Conservation (phyloP, 2,329 filamentous ascomycete species). For the Fusarium buxicola region DNA sequence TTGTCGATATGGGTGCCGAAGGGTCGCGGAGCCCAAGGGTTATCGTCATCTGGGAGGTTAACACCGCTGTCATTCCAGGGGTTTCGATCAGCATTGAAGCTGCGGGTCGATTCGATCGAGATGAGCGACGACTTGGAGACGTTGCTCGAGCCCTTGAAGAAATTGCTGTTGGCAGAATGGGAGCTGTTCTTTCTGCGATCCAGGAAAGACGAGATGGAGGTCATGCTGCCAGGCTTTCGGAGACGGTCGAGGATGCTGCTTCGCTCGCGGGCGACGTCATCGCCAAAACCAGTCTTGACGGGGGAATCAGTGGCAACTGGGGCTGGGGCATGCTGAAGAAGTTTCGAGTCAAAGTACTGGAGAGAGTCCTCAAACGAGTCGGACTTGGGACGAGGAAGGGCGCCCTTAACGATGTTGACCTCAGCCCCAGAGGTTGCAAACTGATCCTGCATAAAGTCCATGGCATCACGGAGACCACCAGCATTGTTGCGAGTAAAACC, state of each 20-base stretch:
- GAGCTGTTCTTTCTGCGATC: constrained; percentile 95
- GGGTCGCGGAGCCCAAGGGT: constrained; percentile 71
- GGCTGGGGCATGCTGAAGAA: constrained; percentile 90
- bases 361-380: constrained; percentile 98
- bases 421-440: constrained; percentile 93
- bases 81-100: constrained; percentile 90
- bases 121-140: constrained; percentile 95
- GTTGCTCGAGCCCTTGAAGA: constrained; percentile 93
- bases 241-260: constrained; percentile 91
- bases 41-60: constrained; percentile 90
- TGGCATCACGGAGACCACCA: constrained; percentile 92
- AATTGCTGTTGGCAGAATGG: constrained; percentile 81
- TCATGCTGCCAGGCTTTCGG: constrained; percentile 93
- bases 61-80: constrained; percentile 98
- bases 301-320: constrained; percentile 87
- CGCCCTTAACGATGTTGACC: constrained; percentile 85
- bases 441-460: constrained; percentile 90
- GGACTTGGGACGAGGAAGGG: constrained; percentile 97
- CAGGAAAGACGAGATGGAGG: constrained; percentile 94
- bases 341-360: constrained; percentile 96
- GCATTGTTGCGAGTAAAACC: constrained; percentile 97
- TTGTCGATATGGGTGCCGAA: constrained; percentile 73
- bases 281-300: constrained; percentile 84
- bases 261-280: constrained; percentile 82
- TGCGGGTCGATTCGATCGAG: constrained; percentile 94